Conservation (phyloP, 805 yeast genomes). For the Ascoidea rubescens region DNA sequence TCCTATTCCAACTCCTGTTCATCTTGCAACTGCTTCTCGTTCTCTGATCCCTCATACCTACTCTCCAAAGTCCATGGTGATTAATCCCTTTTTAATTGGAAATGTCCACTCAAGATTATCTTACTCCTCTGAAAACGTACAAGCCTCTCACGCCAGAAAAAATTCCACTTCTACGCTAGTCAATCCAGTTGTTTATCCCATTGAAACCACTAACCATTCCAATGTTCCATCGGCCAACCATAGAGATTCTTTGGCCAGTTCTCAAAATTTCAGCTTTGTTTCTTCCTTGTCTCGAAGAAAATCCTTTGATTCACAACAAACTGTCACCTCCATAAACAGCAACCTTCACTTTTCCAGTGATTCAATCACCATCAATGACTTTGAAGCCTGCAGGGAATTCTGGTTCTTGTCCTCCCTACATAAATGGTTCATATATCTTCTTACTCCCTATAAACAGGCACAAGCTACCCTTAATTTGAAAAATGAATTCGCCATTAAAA, state of each 20-base stretch:
- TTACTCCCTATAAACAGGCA: neutral
- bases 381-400: neutral
- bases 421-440: neutral
- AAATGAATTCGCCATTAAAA: no score
- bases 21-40: no score
- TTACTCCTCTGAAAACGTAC: neutral
- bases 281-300: neutral
- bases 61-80: no score
- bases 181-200: neutral
- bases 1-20: no score
- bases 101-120: slow-evolving; percentile 2
- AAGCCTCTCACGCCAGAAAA: neutral
- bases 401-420: neutral
- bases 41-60: no score
- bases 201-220: neutral
- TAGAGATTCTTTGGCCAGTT: neutral
- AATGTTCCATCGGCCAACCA: no score
- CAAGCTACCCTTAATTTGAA: neutral
- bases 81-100: no score
- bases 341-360: neutral
- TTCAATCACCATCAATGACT: neutral
- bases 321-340: neutral
- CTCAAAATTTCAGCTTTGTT: neutral
- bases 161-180: neutral
- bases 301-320: neutral